Base-by-base conservation (phyloP, 768 basidiomycete species). In the Suillus occidentalis region DNA sequence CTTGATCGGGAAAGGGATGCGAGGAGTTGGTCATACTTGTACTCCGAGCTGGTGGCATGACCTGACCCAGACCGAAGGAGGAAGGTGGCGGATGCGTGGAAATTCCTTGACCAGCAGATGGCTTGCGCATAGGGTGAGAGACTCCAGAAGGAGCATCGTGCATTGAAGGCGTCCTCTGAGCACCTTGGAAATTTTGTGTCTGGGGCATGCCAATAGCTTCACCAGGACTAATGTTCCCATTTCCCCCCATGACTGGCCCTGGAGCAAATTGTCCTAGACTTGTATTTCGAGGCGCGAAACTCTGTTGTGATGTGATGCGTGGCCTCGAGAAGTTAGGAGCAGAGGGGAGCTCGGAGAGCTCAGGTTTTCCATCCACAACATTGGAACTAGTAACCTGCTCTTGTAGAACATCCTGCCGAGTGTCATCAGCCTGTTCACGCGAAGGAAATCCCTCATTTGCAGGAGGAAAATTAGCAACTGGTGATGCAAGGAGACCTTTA, bases 1-100 rank as follows among this genome's bases (percentile, higher is more conserved):
- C 73, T 56, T 60, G 73, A 63, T 53, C 72, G 68, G 65, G 67
- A 59, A 60, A 64, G 68, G 63, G 70, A 72, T 52, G 75, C 43
- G 66, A 73, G 64, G 66, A 71, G 53, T 60, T 73, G 55, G 62
- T 73, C 68, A 65, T 76, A 55, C 79, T 79, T 10, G 76, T 69
- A 70, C 77, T 80, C 66, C 84, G 76, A 16, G 72, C 53, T 39
- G 82, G 79, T n/a, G 79, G 76, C 25, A 80, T 66, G 18, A 75
- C 65, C 63, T 77, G 76, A 47, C 77, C 77, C 20, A 81, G 78
- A 53, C 66, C 71, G 63, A 78, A 77, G 45, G 80, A 75, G 39
- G 81, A 75, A 45, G 79, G 77, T 18, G 67, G 67, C 22, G 58
- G 60, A 53, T 67, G 62, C 43, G 52, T 55, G 39, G 65, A 42